Evolutionary conservation across 345 rosid species (phyloP).

Genomic region (Gossypium ekmanianum): DNA sequence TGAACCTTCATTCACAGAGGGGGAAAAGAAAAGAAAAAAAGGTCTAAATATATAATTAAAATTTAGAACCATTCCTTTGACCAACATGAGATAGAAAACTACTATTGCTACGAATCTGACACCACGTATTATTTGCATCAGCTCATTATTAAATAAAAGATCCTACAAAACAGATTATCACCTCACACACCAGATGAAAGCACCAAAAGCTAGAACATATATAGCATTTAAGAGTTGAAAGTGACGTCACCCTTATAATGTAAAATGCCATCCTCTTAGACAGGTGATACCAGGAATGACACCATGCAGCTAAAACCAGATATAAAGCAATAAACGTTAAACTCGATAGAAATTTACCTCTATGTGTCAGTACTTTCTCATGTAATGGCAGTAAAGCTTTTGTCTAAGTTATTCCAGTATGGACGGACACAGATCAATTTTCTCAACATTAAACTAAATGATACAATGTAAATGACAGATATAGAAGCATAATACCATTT

Average conservation of each 20-base stretch:
- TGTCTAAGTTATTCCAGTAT: neutral
- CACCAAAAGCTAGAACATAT: neutral
- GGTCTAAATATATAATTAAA: neutral
- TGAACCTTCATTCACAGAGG: neutral
- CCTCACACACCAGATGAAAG: neutral
- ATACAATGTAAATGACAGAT: neutral
- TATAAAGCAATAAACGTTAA: neutral
- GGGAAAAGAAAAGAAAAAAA: neutral
- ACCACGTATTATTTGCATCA: neutral
- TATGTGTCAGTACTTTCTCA: neutral
- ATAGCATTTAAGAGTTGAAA: neutral
- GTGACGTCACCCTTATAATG: neutral
- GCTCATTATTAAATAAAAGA: neutral
- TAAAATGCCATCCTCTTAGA: neutral
- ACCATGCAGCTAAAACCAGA: neutral
- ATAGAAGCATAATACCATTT: conserved; percentile 49
- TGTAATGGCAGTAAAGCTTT: neutral
- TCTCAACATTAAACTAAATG: neutral
- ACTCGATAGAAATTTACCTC: neutral
- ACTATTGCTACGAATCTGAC: neutral
- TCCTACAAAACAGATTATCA: neutral
- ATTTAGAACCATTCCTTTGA: neutral
- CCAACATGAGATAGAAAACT: neutral
- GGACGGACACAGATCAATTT: neutral
- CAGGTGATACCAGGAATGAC: neutral